These are phyloP conservation scores for Diplosphaera chodatii DNA, from an alignment of 139 green algal genomes.

Conservation along the genomic window DNA sequence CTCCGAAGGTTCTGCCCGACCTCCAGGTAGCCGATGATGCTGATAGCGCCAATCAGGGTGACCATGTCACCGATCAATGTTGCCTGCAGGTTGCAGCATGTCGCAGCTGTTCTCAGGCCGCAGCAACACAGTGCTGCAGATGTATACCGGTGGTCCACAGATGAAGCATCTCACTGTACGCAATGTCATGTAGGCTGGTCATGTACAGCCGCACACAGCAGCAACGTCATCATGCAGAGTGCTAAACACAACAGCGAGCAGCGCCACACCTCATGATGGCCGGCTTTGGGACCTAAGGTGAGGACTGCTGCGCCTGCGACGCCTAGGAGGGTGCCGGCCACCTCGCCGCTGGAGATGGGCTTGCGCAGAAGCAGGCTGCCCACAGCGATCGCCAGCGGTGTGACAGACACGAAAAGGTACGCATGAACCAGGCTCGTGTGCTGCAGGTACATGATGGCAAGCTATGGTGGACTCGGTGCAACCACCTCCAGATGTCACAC, in stretches of 20 bases:
- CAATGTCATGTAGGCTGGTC: too few relatives aligned
- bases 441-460: neutral
- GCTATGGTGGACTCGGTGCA: too few relatives aligned
- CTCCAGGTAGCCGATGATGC: slow-evolving; percentile 31
- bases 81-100: neutral
- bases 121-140: too few relatives aligned
- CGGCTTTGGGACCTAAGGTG: neutral
- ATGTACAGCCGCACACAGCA: too few relatives aligned
- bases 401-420: neutral
- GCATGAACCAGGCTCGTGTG: slow-evolving; percentile 2
- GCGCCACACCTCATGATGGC: neutral
- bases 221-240: too few relatives aligned
- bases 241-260: too few relatives aligned
- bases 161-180: too few relatives aligned
- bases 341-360: neutral
- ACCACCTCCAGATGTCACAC: too few relatives aligned
- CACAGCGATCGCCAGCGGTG: neutral
- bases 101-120: too few relatives aligned
- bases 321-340: neutral
- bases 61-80: neutral
- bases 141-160: too few relatives aligned
- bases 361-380: neutral
- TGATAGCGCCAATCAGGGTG: neutral
- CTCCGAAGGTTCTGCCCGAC: slow-evolving; percentile 28
- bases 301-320: neutral